phyloP scores from a whole-genome alignment of 192 early-diverging fungal genomes.

The Nowakowskiella sp. region DNA sequence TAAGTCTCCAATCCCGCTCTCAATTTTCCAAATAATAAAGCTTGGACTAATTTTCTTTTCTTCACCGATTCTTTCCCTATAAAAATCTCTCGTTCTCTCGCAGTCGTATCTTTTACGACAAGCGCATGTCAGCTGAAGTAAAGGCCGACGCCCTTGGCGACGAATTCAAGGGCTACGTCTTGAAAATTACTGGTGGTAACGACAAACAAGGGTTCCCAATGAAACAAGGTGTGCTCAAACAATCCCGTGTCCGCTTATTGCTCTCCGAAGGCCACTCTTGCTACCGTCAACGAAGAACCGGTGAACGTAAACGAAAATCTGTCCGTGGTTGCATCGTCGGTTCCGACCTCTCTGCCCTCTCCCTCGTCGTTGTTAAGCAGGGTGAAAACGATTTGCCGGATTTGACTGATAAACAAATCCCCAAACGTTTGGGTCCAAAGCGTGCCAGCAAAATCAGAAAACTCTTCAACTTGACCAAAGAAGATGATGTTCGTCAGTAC shows the following conservation, averaged over 20 bases:
- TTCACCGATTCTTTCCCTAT: not conserved
- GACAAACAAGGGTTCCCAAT: slow-evolving; percentile 99
- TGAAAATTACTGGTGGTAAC: slow-evolving; percentile 99
- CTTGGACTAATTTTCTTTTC: slow-evolving; percentile 6
- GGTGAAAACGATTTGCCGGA: slow-evolving; percentile 90
- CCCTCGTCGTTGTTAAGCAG: slow-evolving; percentile 93
- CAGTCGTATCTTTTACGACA: slow-evolving; percentile 95
- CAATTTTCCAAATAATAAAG: slow-evolving; percentile 10
- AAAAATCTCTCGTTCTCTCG: slow-evolving; percentile 3
- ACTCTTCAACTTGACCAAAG: slow-evolving; percentile 97
- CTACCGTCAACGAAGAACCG: slow-evolving; percentile 93
- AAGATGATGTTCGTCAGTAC: slow-evolving; percentile 99
- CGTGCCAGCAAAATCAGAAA: slow-evolving; percentile 97
- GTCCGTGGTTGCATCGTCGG: slow-evolving; percentile 98
- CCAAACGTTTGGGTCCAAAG: slow-evolving; percentile 99
- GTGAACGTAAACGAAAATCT: slow-evolving; percentile 99
- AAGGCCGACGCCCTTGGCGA: slow-evolving; percentile 92
- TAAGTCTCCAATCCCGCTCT: slow-evolving; percentile 35
- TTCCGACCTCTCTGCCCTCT: slow-evolving; percentile 87
- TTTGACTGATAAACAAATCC: slow-evolving; percentile 83
- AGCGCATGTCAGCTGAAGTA: slow-evolving; percentile 95
- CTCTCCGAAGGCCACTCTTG: slow-evolving; percentile 92
- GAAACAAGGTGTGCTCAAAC: slow-evolving; percentile 93
- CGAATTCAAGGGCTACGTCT: slow-evolving; percentile 99
- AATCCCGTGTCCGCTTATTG: slow-evolving; percentile 50